Conservation (phyloP, 192 early-diverging fungal genomes). For the Dissophora ornata region DNA sequence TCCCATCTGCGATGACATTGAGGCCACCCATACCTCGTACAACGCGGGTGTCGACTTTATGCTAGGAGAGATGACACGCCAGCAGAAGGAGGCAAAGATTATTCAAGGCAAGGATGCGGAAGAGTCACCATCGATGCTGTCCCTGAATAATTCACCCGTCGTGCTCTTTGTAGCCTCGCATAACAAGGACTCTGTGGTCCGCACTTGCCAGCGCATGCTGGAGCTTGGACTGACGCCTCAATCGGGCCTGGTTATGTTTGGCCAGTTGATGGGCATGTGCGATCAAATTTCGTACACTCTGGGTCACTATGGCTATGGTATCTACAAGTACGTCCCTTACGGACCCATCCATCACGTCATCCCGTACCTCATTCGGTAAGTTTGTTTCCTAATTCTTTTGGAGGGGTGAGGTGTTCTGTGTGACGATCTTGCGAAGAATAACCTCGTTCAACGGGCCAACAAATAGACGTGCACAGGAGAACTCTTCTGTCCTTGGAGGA, state of each 20-base stretch:
- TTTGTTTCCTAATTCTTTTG: no score
- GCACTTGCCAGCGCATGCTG: slow-evolving; percentile 71
- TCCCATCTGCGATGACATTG: slow-evolving; percentile 84
- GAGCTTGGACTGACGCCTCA: slow-evolving; percentile 61
- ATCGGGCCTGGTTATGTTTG: slow-evolving; percentile 82
- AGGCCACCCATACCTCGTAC: slow-evolving; percentile 86
- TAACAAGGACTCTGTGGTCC: slow-evolving; percentile 81
- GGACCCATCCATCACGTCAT: slow-evolving; percentile 91
- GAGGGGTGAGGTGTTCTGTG: no score
- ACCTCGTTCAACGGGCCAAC: no score
- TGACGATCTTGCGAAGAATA: no score
- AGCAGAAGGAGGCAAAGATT: neutral
- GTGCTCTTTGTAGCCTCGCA: slow-evolving; percentile 90
- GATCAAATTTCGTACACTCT: slow-evolving; percentile 89
- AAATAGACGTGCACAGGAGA: slow-evolving; percentile 92
- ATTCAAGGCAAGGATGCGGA: neutral
- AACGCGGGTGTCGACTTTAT: slow-evolving; percentile 80
- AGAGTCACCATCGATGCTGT: slow-evolving; percentile 2
- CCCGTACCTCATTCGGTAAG: slow-evolving; percentile 86
- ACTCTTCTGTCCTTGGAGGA: slow-evolving; percentile 82
- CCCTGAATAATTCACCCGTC: slow-evolving; percentile 56
- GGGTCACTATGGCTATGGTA: slow-evolving; percentile 75
- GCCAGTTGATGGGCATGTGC: slow-evolving; percentile 94
- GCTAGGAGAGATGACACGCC: slow-evolving; percentile 61
- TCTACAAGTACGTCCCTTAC: slow-evolving; percentile 95